Evolutionary conservation across 2,329 filamentous ascomycete species (phyloP).

Genomic region (Grosmannia huntii): DNA sequence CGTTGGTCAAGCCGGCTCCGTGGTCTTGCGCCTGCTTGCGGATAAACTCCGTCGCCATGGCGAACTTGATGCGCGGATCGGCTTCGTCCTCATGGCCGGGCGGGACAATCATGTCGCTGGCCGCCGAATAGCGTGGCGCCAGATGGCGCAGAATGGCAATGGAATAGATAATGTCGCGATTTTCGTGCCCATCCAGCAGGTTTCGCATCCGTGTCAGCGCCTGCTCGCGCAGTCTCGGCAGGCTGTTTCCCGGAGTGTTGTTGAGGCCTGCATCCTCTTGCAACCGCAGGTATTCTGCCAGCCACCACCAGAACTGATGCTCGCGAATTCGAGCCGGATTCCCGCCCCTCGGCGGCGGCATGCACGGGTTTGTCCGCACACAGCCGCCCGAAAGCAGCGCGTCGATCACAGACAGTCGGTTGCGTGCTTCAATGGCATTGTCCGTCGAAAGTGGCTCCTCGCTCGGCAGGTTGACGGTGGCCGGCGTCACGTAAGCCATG

Average conservation of each 20-base stretch:
- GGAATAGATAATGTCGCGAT: slow-evolving; percentile 81
- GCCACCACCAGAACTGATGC: slow-evolving; percentile 69
- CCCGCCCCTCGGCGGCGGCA: slow-evolving; percentile 32
- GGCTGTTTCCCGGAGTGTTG: slow-evolving; percentile 15
- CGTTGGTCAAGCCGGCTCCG: slow-evolving; percentile 56
- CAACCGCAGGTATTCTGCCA: slow-evolving; percentile 56
- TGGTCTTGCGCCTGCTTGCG: slow-evolving; percentile 47
- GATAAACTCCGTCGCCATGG: slow-evolving; percentile 58
- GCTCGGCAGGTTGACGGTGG: slow-evolving; percentile 21
- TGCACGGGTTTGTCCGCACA: slow-evolving; percentile 44
- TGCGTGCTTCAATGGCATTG: slow-evolving; percentile 49
- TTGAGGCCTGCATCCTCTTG: slow-evolving; percentile 31
- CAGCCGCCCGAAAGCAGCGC: slow-evolving; percentile 61
- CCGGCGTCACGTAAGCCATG: slow-evolving; percentile 29
- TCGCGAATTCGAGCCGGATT: slow-evolving; percentile 47
- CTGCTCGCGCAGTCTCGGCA: slow-evolving; percentile 46
- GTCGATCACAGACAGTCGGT: slow-evolving; percentile 65
- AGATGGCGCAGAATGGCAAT: slow-evolving; percentile 70
- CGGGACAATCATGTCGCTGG: slow-evolving; percentile 24
- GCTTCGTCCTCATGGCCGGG: slow-evolving; percentile 51
- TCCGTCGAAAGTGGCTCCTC: slow-evolving; percentile 36
- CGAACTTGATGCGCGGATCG: slow-evolving; percentile 52
- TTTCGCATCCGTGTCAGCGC: slow-evolving; percentile 52
- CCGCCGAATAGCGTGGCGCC: slow-evolving; percentile 49
- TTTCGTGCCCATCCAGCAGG: slow-evolving; percentile 68